These are phyloP conservation scores for Cryptococcus floricola DNA, from an alignment of 1,284 basidiomycete genomes.

Conservation along the genomic window DNA sequence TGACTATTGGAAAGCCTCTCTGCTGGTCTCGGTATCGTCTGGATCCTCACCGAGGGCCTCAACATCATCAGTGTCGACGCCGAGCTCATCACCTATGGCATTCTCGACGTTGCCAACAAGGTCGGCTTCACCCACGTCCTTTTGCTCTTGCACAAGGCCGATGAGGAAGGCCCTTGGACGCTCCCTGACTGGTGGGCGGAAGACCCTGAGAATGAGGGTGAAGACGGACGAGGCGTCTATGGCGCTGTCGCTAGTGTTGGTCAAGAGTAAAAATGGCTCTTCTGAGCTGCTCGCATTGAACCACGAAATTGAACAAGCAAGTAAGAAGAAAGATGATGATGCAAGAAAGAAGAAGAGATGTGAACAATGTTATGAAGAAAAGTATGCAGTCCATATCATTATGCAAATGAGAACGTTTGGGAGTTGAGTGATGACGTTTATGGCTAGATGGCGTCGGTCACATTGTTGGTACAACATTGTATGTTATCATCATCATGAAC, in stretches of 20 bases:
- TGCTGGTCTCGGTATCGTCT: slow-evolving; percentile 39
- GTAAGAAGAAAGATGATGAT: background rate
- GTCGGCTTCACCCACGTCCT: slow-evolving; percentile 45
- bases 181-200: slow-evolving; percentile 45
- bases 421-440: too few relatives aligned
- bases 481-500: too few relatives aligned
- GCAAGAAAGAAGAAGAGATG: background rate
- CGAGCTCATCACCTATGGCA: slow-evolving; percentile 44
- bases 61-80: slow-evolving; percentile 39
- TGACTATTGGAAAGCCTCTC: background rate
- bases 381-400: too few relatives aligned
- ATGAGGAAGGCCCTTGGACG: slow-evolving; percentile 39
- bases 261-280: background rate
- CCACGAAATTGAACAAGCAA: background rate
- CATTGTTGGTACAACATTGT: too few relatives aligned
- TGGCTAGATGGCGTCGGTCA: too few relatives aligned
- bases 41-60: slow-evolving; percentile 33
- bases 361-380: background rate
- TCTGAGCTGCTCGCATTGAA: background rate
- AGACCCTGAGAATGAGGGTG: slow-evolving; percentile 25
- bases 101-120: slow-evolving; percentile 42
- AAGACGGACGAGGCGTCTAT: slow-evolving; percentile 40
- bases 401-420: too few relatives aligned
- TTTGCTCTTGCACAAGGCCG: slow-evolving; percentile 41
- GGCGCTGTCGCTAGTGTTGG: slow-evolving; percentile 26